Evolutionary conservation across 345 rosid species (phyloP), one percentile per base, ranked within the genome.

Genomic region (Odontarrhena argentea): DNA sequence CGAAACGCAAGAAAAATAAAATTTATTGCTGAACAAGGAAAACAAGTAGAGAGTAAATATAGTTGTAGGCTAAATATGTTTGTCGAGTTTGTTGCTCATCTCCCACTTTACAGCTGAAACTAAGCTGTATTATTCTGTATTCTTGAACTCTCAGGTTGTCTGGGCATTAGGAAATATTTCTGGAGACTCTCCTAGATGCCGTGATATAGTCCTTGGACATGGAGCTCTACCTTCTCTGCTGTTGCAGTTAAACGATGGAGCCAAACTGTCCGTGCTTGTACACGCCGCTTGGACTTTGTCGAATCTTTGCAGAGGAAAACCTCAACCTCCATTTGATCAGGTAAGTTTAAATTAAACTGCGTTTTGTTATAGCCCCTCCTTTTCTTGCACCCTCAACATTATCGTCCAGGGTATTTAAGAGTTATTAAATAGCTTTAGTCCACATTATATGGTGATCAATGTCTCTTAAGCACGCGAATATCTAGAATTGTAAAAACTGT

Each of bases 261-360:
- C 53, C 14, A 75, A 63, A 64, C 75, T 52, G 53, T 75, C 79
- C 22, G 64, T 75, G 75, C 74, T 70, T 43, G 60, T 65, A 58
- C 70, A 75, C n/a, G 71, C 67, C 1, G 61, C 66, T 35, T 75
- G 79, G 79, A 73, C 67, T 58, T 41, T 77, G 53, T 73, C 75
- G 61, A 69, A 89, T 81, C 82, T 89, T 71, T 89, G 88, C 61
- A 72, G 92, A 61, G 92, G 96, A 79, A 86, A 88, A 74, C 96
- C 96, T 55, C 85, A 82, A 60, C 94, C 96, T 67, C 78, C 85
- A 64, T 89, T 81, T 78, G 91, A 89, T 66, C 91, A 85, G 85
- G 96, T 89, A 55, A 44, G 49, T 63, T 50, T 40, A 37, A 46
- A 41, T 40, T n/a, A 40, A 53, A 34, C 44, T 67, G 63, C 28